Evolutionary conservation across 495 filamentous ascomycete genomes (phyloP).

Genomic region (Delitschia confertaspora): DNA sequence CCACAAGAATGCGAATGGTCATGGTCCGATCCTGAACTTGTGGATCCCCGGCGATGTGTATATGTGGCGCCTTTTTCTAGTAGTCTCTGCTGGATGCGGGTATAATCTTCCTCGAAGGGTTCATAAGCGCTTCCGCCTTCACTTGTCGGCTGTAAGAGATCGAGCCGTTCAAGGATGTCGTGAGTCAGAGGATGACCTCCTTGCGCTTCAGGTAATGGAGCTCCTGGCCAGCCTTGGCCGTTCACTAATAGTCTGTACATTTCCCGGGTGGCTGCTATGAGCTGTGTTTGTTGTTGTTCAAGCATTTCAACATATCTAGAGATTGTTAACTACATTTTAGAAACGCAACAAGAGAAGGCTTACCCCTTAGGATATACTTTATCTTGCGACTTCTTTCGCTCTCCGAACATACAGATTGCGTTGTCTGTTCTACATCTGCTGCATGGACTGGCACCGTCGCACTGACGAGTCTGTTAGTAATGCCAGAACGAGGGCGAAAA

Average conservation of each 20-base stretch:
- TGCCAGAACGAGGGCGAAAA: background rate
- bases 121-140: conserved; percentile 40
- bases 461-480: conserved; percentile 38
- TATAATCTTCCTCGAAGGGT: conserved; percentile 51
- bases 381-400: conserved; percentile 39
- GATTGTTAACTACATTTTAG: background rate
- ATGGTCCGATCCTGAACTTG: conserved; percentile 47
- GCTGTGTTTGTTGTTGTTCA: conserved; percentile 58
- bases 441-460: conserved; percentile 59
- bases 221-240: conserved; percentile 49
- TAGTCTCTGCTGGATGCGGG: conserved; percentile 47
- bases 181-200: conserved; percentile 57
- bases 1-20: conserved; percentile 32
- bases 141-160: conserved; percentile 42
- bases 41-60: conserved; percentile 47
- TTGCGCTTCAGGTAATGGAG: conserved; percentile 42
- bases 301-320: conserved; percentile 62
- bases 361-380: conserved; percentile 40
- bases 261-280: conserved; percentile 54
- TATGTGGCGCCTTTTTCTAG: conserved; percentile 42
- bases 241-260: conserved; percentile 46
- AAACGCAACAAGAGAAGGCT: background rate
- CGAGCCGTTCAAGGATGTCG: conserved; percentile 53
- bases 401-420: conserved; percentile 37
- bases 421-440: conserved; percentile 52